A percentile compares a stretch with the other conserved stretches of the same genome.
phyloP scores from a whole-genome alignment of 83 land plant genomes.

The Picea abies region DNA sequence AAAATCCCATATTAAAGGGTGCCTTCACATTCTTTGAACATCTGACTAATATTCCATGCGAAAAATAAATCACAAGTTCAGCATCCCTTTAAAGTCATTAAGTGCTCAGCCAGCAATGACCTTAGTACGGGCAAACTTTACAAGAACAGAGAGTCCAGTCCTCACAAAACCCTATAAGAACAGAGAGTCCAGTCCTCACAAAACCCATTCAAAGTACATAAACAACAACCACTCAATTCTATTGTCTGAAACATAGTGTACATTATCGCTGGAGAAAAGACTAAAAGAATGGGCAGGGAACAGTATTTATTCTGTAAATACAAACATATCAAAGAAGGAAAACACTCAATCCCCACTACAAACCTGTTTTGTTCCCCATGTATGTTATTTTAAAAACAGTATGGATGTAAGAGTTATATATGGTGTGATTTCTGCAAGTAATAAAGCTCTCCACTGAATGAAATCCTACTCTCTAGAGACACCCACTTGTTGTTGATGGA shows the following conservation, averaged over 20 bases:
- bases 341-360: background rate
- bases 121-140: too few species aligned
- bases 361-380: background rate
- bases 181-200: background rate
- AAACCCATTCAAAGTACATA: background rate
- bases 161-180: background rate
- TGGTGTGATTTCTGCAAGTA: background rate
- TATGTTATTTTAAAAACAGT: background rate
- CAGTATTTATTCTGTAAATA: background rate
- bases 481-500: background rate
- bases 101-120: too few species aligned
- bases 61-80: too few species aligned
- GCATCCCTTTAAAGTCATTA: too few species aligned
- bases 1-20: too few species aligned
- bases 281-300: background rate
- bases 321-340: background rate
- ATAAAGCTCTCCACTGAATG: slow-evolving; percentile 1
- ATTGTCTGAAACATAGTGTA: background rate
- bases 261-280: background rate
- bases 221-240: background rate
- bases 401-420: background rate
- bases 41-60: too few species aligned
- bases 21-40: too few species aligned
- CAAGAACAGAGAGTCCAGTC: background rate
- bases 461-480: background rate